These are phyloP conservation scores for Aureobasidium musti DNA, from an alignment of 2,329 filamentous ascomycete genomes.

Conservation along the genomic window DNA sequence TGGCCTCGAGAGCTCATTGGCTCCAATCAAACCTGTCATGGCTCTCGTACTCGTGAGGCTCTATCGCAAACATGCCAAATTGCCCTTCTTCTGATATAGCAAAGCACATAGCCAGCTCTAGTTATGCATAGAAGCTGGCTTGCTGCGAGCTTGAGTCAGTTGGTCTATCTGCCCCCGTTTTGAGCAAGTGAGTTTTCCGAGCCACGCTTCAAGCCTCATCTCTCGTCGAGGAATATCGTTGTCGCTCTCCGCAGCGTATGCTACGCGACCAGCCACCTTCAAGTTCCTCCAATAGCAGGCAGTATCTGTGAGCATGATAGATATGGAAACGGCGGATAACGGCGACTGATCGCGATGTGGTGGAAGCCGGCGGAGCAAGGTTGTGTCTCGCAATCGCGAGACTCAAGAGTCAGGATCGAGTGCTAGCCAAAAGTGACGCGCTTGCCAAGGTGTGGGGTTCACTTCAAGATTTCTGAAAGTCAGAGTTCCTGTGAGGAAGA, in stretches of 20 bases:
- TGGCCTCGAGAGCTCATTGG: slow-evolving; percentile 3
- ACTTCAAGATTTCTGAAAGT: slow-evolving; percentile 20
- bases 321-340: background rate
- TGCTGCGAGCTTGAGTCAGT: background rate
- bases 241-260: background rate
- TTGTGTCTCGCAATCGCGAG: slow-evolving; percentile 3
- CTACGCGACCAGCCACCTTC: background rate
- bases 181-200: background rate
- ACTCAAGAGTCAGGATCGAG: background rate
- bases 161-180: background rate
- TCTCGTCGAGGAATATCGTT: background rate
- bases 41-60: background rate
- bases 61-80: background rate
- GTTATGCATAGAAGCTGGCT: background rate
- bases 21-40: slow-evolving; percentile 15
- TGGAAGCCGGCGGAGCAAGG: background rate
- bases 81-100: background rate
- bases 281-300: background rate
- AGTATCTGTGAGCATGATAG: background rate
- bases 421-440: slow-evolving; percentile 13
- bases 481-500: slow-evolving; percentile 7
- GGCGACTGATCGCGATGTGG: slow-evolving; percentile 8
- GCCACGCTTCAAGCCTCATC: background rate
- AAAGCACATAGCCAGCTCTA: background rate
- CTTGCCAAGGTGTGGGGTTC: slow-evolving; percentile 24